Evolutionary conservation across 768 basidiomycete species (phyloP), one percentile per base, ranked within the genome.

Genomic region (Rhodotorula diobovata): DNA sequence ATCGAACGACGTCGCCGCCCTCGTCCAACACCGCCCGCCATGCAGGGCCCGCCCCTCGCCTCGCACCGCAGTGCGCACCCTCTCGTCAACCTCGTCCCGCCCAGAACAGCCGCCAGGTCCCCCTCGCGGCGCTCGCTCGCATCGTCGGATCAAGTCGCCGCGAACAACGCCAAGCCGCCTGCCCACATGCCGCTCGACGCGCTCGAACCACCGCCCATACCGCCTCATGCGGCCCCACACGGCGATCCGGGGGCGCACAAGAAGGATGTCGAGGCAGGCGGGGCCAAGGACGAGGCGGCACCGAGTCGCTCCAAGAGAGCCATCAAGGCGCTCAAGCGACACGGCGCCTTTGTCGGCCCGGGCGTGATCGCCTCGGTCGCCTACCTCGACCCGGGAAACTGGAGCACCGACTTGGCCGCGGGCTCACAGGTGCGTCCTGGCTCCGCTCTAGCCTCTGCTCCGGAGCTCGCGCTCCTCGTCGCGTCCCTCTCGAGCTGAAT

Each of bases 401-500:
- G 65, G 57, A 34, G 63, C 1, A 75, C 76, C n/a, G 76, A 78
- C 55, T 37, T 76, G 21, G 50, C 57, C 6, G 77, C 76, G 0
- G 77, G 77, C 28, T 59, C 57, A 32, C 57, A 55, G 54, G 54
- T 55, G 54, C 32, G 54, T 25, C 43, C 37, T 58, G 6, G 23
- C 35, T 18, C 89, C 20, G 12, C 34, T 41, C 30, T 4, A 45
- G n/a, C n/a, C n/a, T 18, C 7, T 16, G 23, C 46, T 7, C 39
- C 39, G 7, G 39, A 12, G 14, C 18, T 18, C 41, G 12, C 6
- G 48, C 23, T 50, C 14, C 48, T 9, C 25, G 23, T 28, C 48
- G 48, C 5, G 25, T 50, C 4, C 16, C 45, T 21, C 25, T 25
- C 48, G 48, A 3, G 25, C 48, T 50, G 25, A 50, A 23, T 11